Percentiles rank a stretch among this genome's conserved stretches.
Conservation (phyloP, 805 yeast species). For the Saccharomycopsis capsularis region DNA sequence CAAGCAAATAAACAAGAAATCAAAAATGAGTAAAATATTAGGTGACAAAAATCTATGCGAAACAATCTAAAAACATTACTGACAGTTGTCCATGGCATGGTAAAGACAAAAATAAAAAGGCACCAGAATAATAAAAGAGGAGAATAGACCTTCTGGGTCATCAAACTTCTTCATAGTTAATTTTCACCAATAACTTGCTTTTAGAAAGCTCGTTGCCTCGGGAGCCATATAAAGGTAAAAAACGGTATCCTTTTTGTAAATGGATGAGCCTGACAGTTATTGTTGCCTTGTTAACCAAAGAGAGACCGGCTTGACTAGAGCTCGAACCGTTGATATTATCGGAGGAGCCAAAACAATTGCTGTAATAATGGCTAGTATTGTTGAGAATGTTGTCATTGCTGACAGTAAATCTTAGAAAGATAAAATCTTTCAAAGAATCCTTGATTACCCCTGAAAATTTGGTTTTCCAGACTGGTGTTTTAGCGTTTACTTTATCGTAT, state of each 20-base stretch:
- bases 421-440: constrained; percentile 37
- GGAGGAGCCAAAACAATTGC: constrained; percentile 26
- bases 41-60: no score
- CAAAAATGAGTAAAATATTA: no score
- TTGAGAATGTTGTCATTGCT: constrained; percentile 33
- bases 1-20: no score
- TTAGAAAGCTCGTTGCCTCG: constrained; percentile 70
- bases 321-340: constrained; percentile 25
- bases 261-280: constrained; percentile 54
- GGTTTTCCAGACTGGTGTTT: constrained; percentile 80
- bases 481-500: no score
- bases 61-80: no score
- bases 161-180: no score
- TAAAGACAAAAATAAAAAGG: no score
- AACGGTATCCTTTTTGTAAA: constrained; percentile 74
- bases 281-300: constrained; percentile 55
- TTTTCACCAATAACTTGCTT: constrained; percentile 42
- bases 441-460: constrained; percentile 36
- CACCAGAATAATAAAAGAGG: no score
- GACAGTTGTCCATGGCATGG: no score
- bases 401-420: constrained; percentile 50
- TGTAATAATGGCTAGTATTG: constrained; percentile 27
- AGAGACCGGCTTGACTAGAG: no score
- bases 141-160: no score
- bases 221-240: constrained; percentile 65